Evolutionary conservation across 2,329 filamentous ascomycete species (phyloP).

Genomic region (Shiraia sp.): DNA sequence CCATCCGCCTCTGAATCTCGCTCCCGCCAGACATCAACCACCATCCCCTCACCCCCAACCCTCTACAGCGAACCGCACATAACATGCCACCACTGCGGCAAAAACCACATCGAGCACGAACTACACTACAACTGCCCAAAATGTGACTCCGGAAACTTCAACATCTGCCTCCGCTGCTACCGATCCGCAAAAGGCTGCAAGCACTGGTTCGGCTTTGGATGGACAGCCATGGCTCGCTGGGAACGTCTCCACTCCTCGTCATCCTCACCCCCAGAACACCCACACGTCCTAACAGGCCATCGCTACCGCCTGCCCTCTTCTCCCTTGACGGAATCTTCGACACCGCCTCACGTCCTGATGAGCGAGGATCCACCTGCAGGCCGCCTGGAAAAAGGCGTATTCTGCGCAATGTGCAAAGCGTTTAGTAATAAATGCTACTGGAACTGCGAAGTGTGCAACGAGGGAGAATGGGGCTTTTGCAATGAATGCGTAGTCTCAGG

Average conservation of each 20-base stretch:
- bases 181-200: constrained; percentile 74
- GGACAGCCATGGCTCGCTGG: constrained; percentile 70
- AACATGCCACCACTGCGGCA: constrained; percentile 71
- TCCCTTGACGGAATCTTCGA: constrained; percentile 24
- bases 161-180: constrained; percentile 82
- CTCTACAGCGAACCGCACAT: constrained; percentile 73
- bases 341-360: constrained; percentile 38
- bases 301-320: constrained; percentile 45
- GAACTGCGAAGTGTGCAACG: constrained; percentile 85
- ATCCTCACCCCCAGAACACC: constrained; percentile 51
- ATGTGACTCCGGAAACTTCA: constrained; percentile 73
- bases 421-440: constrained; percentile 86
- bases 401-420: constrained; percentile 75
- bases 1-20: constrained; percentile 20
- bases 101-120: constrained; percentile 76
- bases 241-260: constrained; percentile 50
- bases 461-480: constrained; percentile 95
- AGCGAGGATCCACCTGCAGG: constrained; percentile 69
- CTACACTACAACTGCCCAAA: constrained; percentile 80
- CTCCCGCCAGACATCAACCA: constrained; percentile 19
- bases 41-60: constrained; percentile 20
- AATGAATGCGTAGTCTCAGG: constrained; percentile 84
- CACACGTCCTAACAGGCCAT: constrained; percentile 57
- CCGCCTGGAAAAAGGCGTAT: constrained; percentile 76
- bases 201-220: constrained; percentile 87